Percentiles rank a stretch among this genome's conserved stretches.
These are phyloP conservation scores for Boletus pseudopeckii DNA, from an alignment of 768 basidiomycete genomes.

Conservation along the genomic window DNA sequence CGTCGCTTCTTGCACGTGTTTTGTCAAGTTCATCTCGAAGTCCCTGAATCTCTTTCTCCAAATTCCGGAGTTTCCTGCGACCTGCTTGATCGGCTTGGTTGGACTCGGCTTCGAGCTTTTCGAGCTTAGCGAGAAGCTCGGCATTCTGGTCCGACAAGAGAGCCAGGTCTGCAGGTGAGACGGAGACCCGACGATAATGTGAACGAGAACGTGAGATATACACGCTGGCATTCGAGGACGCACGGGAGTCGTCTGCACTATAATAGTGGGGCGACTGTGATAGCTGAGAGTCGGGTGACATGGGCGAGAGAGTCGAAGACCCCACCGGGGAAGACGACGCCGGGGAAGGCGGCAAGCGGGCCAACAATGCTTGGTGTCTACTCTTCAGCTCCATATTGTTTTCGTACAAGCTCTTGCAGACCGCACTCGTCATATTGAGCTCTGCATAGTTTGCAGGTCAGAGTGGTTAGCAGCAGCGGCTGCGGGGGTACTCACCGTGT, in stretches of 20 bases:
- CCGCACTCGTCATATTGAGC: constrained; percentile 61
- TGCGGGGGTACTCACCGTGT: constrained; percentile 49
- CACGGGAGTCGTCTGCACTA: constrained; percentile 24
- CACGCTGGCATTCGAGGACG: constrained; percentile 16
- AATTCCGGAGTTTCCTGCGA: constrained; percentile 59
- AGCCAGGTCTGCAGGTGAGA: constrained; percentile 66
- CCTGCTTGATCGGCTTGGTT: constrained; percentile 62
- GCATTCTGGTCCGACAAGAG: constrained; percentile 79
- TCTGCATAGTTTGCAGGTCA: constrained; percentile 39
- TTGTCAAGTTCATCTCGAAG: constrained; percentile 74
- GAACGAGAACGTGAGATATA: constrained; percentile 24
- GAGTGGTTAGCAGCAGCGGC: constrained; percentile 2
- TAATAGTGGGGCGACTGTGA: constrained; percentile 36
- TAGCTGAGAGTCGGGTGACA: constrained; percentile 25
- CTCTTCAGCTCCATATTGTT: constrained; percentile 65
- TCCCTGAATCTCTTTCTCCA: constrained; percentile 78
- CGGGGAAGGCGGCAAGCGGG: constrained; percentile 54
- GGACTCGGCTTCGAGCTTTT: constrained; percentile 72
- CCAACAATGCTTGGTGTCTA: constrained; percentile 68
- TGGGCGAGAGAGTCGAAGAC: constrained; percentile 22
- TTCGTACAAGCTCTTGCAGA: constrained; percentile 67
- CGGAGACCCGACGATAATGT: constrained; percentile 46
- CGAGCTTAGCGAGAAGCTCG: constrained; percentile 71
- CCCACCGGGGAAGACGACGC: constrained; percentile 31
- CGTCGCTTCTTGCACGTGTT: constrained; percentile 66